These are phyloP conservation scores for Candida palmyrensis DNA, from an alignment of 805 yeast species.

Conservation along the genomic window DNA sequence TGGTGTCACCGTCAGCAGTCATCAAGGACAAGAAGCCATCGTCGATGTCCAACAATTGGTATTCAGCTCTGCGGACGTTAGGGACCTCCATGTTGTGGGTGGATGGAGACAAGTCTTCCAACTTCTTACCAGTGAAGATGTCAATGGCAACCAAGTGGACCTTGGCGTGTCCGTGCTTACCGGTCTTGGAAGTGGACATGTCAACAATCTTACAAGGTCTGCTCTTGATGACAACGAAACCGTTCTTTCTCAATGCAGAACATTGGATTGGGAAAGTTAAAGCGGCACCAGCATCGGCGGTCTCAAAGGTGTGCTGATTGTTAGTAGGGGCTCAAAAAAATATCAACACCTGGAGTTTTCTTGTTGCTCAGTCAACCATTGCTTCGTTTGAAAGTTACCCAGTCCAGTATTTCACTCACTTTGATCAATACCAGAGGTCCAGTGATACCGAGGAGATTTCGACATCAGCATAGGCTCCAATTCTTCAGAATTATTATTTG, in stretches of 20 bases:
- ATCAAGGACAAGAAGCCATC: constrained; percentile 96
- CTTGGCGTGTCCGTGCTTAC: constrained; percentile 99
- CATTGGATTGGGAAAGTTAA: constrained; percentile 98
- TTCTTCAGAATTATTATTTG: no score
- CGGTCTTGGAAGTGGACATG: constrained; percentile 99
- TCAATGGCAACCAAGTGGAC: constrained; percentile 99
- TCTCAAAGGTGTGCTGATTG: constrained; percentile 88
- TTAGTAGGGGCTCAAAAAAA: no score
- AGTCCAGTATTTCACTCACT: no score
- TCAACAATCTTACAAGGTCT: constrained; percentile 99
- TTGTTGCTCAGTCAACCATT: no score
- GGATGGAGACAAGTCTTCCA: constrained; percentile 99
- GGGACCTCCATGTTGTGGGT: constrained; percentile 99
- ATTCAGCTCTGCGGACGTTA: constrained; percentile 93
- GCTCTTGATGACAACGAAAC: constrained; percentile 96
- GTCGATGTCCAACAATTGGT: constrained; percentile 95
- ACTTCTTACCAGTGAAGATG: constrained; percentile 98
- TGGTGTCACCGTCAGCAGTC: constrained; percentile 97
- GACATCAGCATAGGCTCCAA: no score
- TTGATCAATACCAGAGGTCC: no score
- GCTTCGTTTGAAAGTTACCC: no score
- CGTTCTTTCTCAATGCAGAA: constrained; percentile 99
- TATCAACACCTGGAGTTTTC: no score
- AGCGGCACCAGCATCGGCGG: constrained; percentile 99
- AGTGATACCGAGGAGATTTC: no score